Base-by-base conservation (phyloP, 2,329 filamentous ascomycete genomes). In the Pseudomassariella vexata region DNA sequence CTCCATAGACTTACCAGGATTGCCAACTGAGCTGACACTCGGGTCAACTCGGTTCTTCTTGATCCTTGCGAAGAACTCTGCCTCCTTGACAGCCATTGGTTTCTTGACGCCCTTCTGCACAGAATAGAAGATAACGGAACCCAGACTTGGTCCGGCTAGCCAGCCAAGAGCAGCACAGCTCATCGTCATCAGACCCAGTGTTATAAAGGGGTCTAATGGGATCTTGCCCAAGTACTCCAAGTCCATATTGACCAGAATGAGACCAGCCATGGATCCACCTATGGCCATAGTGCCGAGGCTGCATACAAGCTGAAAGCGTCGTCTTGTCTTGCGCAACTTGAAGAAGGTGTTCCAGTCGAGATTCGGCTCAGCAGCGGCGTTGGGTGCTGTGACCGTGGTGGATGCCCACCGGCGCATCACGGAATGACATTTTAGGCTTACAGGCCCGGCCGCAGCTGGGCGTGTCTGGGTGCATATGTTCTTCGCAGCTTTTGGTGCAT, bases 301-400 rank as follows among this genome's bases (percentile, higher is more conserved):
- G 43, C 87, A 88, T 30, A 73, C 74, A 22, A 94, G 74, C 55
- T 90, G 87, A 66, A 89, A 84, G 49, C 85, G 78, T 39, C 90
- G 82, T 35, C 90, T 85, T 38, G 80, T 83, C 49, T 87, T 84
- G 52, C 90, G 87, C 38, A 96, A 80, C 55, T 79, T 77, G 70
- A 96, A 94, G 69, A 95, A 96, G 32, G 78, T 79, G 65, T 95
- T 82, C 90, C 90, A 96, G 62, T 87, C 76, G 24, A 89, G 75
- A 19, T 52, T 46, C 31, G 52, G 40, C 12, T 59, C 37, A 9
- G 58, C 42, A 10, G 45, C 36, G 18, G 54, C 32, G 5, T 49
- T 28, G 3, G 47, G 40, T 14, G 52, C 44, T 23, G 52, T 33
- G 15, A 45, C 32, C 11, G 50, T 40, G 11, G 54, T 46, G 19